Evolutionary conservation across 352 stramenopile genomes (phyloP), one percentile per base, ranked within the genome.

Genomic region (Globisporangium nodosum): DNA sequence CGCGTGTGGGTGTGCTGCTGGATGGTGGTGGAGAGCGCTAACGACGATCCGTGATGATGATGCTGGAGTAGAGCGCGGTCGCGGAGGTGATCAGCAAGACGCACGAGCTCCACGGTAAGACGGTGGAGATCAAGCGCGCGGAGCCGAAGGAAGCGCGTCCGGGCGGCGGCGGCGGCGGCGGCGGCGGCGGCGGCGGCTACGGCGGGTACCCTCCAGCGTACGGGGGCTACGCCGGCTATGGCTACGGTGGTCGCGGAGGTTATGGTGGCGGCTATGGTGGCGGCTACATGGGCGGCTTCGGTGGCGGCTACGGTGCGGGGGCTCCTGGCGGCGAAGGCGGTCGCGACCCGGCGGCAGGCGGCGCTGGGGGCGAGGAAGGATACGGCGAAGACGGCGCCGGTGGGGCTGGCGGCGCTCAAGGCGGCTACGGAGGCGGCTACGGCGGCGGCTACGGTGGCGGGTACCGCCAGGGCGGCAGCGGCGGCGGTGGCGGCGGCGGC

Each of bases 31-130:
- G 3, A 7, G 21, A 6, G 3, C 12, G 7, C 24, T 51, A 11
- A 51, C 12, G 21, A 35, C 12, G 21, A 9, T 3, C 43, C 3
- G 21, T 15, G 27, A 16, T 35, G 43, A 8, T 50, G 24, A 21
- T 39, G 39, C 37, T 9, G 5, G 37, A 7, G 16, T 21, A 88
- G 73, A 76, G 85, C 15, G 87, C 85, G 6, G 86, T 97, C 27
- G 85, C 90, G 1, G 87, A 95, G 60, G 88, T 97, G 52, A 83
- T 96, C 47, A 93, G 81, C 63, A 88, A 90, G 66, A 81, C 61
- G 49, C 90, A 97, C 67, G 86, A 96, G 68, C 82, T 97, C 49
- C 88, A 96, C 53, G 90, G 88, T 65, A 97, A 97, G 74, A 63
- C 70, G 11, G 81, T 97, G 7, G 88, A 96, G 58, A 91, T 96